A percentile compares a stretch with the other conserved stretches of the same genome.
These are phyloP conservation scores for Seiridium unicorne DNA, from an alignment of 2,329 filamentous ascomycete species.

Conservation along the genomic window DNA sequence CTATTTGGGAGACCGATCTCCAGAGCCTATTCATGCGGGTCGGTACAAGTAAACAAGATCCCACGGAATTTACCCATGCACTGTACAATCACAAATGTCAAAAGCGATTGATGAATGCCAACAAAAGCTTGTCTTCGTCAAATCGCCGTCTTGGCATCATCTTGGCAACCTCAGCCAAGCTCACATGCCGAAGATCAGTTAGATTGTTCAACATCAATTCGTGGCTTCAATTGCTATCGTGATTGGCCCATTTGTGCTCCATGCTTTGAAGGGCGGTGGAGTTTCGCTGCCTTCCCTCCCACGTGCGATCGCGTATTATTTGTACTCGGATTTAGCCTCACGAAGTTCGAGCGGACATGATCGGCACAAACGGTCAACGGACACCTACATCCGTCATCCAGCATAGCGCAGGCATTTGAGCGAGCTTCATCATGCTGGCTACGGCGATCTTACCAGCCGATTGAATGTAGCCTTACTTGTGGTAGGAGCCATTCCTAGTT, in stretches of 20 bases:
- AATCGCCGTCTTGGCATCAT: neutral
- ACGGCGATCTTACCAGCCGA: no score
- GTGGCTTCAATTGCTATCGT: neutral
- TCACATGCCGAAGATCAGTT: conserved; percentile 1
- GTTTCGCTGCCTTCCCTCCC: no score
- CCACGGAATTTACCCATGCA: neutral
- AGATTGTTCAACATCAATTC: neutral
- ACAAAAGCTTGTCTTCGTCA: neutral
- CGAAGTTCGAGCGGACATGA: no score
- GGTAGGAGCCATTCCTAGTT: no score
- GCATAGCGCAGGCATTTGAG: no score
- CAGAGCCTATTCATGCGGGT: neutral
- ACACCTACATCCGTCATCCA: no score
- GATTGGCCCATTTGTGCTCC: neutral
- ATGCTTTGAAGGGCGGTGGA: no score
- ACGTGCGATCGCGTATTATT: no score
- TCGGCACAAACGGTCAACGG: no score
- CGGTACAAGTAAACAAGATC: neutral
- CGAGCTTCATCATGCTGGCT: no score
- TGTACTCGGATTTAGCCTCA: no score
- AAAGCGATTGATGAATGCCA: conserved; percentile 2
- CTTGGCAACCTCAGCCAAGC: neutral
- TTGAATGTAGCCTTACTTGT: no score
- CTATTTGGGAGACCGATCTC: neutral
- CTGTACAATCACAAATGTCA: neutral